Conservation (phyloP, 1,139 yeast species). For the Saccharomyces hybrid region DNA sequence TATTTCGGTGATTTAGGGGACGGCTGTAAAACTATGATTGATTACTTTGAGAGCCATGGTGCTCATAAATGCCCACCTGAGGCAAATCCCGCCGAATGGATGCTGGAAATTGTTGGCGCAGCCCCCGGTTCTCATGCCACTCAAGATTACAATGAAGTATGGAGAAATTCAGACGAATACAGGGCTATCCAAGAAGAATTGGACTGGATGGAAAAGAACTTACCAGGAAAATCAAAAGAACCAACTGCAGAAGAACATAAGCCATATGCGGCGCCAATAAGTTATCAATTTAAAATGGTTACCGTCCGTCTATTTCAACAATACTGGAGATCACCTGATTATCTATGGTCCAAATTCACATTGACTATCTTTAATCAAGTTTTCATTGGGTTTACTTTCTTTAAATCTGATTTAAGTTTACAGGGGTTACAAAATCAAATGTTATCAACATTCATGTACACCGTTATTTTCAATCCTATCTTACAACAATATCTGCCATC, state of each 20-base stretch:
- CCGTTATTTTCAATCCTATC: slow-evolving; percentile 51
- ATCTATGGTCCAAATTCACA: slow-evolving; percentile 48
- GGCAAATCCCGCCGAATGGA: slow-evolving; percentile 81
- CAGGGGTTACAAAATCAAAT: slow-evolving; percentile 59
- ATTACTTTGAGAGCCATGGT: slow-evolving; percentile 65
- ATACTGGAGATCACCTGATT: slow-evolving; percentile 57
- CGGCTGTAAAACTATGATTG: slow-evolving; percentile 50
- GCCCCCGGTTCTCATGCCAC: slow-evolving; percentile 68
- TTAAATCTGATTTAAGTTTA: slow-evolving; percentile 51
- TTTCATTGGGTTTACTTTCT: slow-evolving; percentile 71
- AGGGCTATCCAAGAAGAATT: slow-evolving; percentile 38
- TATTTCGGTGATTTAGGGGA: slow-evolving; percentile 75
- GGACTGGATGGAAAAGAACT: slow-evolving; percentile 40
- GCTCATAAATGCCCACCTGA: slow-evolving; percentile 56
- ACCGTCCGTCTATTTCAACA: slow-evolving; percentile 47
- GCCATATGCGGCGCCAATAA: slow-evolving; percentile 35
- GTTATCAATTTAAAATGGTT: slow-evolving; percentile 46
- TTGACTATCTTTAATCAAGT: slow-evolving; percentile 44
- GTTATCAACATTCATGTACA: slow-evolving; percentile 63
- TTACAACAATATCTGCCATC: slow-evolving; percentile 69
- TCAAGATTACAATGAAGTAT: slow-evolving; percentile 57
- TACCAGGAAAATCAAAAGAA: slow-evolving; percentile 32
- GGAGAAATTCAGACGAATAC: slow-evolving; percentile 55
- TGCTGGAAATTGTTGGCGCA: slow-evolving; percentile 72
- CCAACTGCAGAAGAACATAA: slow-evolving; percentile 28